Percentiles rank a stretch among this genome's conserved stretches.
These are phyloP conservation scores for Ogataea neopini DNA, from an alignment of 805 yeast species.

Conservation along the genomic window DNA sequence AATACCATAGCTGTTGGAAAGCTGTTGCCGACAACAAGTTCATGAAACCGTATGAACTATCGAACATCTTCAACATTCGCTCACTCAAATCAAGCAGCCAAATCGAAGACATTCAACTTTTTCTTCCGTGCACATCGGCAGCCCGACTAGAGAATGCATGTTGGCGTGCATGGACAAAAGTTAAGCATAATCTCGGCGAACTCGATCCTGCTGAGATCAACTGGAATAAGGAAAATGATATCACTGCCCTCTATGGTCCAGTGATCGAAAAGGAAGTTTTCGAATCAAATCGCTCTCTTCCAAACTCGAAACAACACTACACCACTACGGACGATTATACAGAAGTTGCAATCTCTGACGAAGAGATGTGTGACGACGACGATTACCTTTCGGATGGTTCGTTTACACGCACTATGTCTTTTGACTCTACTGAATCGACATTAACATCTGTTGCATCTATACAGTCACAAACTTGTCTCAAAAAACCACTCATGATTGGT, in stretches of 20 bases:
- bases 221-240: conserved; percentile 56
- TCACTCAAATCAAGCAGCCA: conserved; percentile 23
- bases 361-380: conserved; percentile 13
- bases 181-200: conserved; percentile 55
- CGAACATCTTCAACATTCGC: conserved; percentile 30
- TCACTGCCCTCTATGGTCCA: conserved; percentile 59
- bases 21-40: conserved; percentile 37
- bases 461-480: conserved; percentile 2
- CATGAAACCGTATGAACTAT: conserved; percentile 36
- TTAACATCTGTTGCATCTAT: conserved; percentile 7
- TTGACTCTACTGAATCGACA: conserved; percentile 10
- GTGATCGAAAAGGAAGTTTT: conserved; percentile 23
- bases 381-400: conserved; percentile 5
- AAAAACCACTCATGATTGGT: conserved; percentile 12
- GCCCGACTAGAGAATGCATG: conserved; percentile 73
- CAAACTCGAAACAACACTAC: neutral
- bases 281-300: neutral
- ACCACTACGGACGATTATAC: neutral
- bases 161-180: conserved; percentile 96
- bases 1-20: conserved; percentile 45
- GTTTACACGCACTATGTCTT: conserved; percentile 12
- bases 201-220: conserved; percentile 47
- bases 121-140: conserved; percentile 37
- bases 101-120: conserved; percentile 36
- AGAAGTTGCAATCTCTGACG: conserved; percentile 9